These are phyloP conservation scores for Kwoniella europaea DNA, from an alignment of 768 basidiomycete genomes.

Conservation along the genomic window DNA sequence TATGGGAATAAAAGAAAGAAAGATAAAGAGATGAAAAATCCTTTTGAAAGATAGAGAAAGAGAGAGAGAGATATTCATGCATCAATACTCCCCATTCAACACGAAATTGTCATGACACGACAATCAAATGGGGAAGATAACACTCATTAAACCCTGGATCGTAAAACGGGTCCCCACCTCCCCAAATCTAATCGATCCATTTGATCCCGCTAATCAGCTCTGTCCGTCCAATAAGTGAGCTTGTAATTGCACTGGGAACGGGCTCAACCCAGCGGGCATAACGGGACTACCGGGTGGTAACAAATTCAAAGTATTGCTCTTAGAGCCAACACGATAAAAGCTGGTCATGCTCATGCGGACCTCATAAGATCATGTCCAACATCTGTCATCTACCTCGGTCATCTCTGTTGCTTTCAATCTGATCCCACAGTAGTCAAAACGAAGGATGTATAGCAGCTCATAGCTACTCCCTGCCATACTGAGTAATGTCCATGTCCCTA, in stretches of 20 bases:
- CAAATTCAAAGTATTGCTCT: background rate
- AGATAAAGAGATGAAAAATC: background rate
- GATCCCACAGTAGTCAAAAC: too few species aligned
- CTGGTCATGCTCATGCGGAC: too few species aligned
- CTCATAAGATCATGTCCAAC: too few species aligned
- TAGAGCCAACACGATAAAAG: too few species aligned
- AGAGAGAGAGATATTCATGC: too few species aligned
- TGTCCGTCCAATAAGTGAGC: background rate
- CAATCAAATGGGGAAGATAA: constrained; percentile 9
- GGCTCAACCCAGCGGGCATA: constrained; percentile 1
- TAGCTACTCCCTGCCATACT: too few species aligned
- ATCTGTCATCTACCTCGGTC: too few species aligned
- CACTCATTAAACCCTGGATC: background rate
- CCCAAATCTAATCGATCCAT: constrained; percentile 18
- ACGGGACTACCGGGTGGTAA: background rate
- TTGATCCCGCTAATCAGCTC: constrained; percentile 15
- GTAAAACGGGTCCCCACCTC: constrained; percentile 1
- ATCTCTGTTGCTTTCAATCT: too few species aligned
- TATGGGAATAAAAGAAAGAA: background rate
- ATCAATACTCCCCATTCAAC: too few species aligned
- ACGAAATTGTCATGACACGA: background rate
- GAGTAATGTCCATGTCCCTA: too few species aligned
- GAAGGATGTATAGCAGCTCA: too few species aligned
- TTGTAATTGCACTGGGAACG: background rate
- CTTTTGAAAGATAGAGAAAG: background rate